Conservation (phyloP, 306 rosid genomes). For the Rosa persica region DNA sequence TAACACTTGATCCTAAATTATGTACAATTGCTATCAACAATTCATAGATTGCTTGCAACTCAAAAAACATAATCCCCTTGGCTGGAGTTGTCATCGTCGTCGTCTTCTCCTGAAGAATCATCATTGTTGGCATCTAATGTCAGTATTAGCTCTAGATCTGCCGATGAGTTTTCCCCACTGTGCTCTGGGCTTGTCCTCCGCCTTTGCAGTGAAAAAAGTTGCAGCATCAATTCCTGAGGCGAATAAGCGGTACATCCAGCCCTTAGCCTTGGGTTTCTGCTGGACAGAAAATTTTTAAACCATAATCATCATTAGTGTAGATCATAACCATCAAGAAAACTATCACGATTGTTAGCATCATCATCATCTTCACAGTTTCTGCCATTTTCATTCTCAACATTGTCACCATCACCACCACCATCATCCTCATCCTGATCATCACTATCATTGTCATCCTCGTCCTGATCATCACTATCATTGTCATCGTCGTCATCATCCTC, state of each 20-base stretch:
- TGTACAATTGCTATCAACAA: slow-evolving; percentile 47
- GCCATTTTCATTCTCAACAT: background rate
- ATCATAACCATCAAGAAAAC: slow-evolving; percentile 27
- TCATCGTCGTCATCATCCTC: background rate
- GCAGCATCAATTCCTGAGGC: slow-evolving; percentile 64
- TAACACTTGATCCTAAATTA: slow-evolving; percentile 12
- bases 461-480: background rate
- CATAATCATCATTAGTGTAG: slow-evolving; percentile 42
- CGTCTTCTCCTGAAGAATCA: slow-evolving; percentile 50
- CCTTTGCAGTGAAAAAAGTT: slow-evolving; percentile 64
- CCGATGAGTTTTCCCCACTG: slow-evolving; percentile 40
- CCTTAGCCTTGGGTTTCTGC: slow-evolving; percentile 79
- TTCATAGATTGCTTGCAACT: slow-evolving; percentile 22
- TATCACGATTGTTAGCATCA: background rate
- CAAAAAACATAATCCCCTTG: slow-evolving; percentile 55
- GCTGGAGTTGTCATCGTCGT: slow-evolving; percentile 45
- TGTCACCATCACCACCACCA: background rate
- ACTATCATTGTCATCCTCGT: background rate
- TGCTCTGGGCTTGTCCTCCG: slow-evolving; percentile 43
- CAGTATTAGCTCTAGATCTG: slow-evolving; percentile 48
- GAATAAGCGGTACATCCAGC: slow-evolving; percentile 77
- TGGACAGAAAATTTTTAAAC: slow-evolving; percentile 45
- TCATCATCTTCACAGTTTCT: background rate
- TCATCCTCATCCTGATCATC: background rate
- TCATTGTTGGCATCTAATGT: slow-evolving; percentile 52